Evolutionary conservation across 177 flowering plant species (phyloP), one percentile per base, ranked within the genome.

Genomic region (Vitis hybrid): DNA sequence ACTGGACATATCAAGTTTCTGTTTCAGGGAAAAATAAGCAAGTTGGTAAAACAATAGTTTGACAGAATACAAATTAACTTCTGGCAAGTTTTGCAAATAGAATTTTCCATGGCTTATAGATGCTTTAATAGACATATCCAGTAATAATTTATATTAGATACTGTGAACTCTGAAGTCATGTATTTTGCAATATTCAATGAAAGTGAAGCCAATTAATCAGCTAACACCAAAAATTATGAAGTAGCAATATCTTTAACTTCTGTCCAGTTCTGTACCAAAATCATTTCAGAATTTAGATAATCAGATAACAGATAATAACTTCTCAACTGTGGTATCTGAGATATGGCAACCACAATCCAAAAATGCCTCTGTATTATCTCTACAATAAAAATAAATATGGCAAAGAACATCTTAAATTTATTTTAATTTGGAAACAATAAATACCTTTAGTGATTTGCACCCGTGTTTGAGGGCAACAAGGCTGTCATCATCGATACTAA

Each of bases 1-100:
- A 68, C 87, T 80, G 4, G 98, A 89, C 77, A 94, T 72, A 72
- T 92, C 86, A 57, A 94, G 93, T 22, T 79, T 79, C 98, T 92
- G 91, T 68, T 47, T 15, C 70, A 65, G 58, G 51, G 55, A 66
- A 66, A 71, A 52, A 12, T 52, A 13, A 22, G 17, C 0, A 44
- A 55, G 10, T 59, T 47, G 51, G 22, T 64, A 66, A 5, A 47
- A 14, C 24, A n/a, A 47, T 49, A 18, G 1, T 59, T 24, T 13
- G 4, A 66, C 13, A 59, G 22, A 47, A 66, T 24, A 20, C 33
- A 14, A 15, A 18, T 51, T 49, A 49, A 63, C 19, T 33, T 33
- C 8, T 63, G 18, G 66, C 24, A 38, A 18, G 52, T 7, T 24
- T 24, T 9, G 19, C 50, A 4, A 51, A 60, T n/a, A 2, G 7